Evolutionary conservation across 192 early-diverging fungal genomes (phyloP), one percentile per base, ranked within the genome.

Genomic region (Mortierella alpina): DNA sequence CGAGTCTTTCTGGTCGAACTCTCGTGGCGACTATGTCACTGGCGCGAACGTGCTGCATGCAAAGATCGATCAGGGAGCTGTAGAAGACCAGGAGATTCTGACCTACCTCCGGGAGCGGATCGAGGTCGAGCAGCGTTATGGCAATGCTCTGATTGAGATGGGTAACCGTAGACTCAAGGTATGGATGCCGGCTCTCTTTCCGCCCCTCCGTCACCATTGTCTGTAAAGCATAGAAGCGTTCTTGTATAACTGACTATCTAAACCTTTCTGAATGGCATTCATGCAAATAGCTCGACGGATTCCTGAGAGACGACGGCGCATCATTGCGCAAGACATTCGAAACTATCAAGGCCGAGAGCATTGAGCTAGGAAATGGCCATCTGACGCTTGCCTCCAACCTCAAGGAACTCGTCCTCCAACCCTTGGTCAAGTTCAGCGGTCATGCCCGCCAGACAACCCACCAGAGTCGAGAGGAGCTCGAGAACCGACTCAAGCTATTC

Each of bases 81-180:
- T 83, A 5, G 88, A 90, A 59, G 88, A 90, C 71, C 87, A 90
- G 18, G 88, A 90, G 71, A 75, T 90, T 46, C 64, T 90, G 44
- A 61, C 56, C 13, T 90, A 87, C 66, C 61, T 90, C 39, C 81
- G 75, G 49, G 88, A 88, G 39, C 78, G 87, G 13, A 81, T 88
- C 48, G 72, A 85, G 15, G 79, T 86, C 20, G 82, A 86, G 63
- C 84, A 86, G 67, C 70, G 65, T 1, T 87, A 86, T 62, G 82
- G 71, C 14, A 82, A 69, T 44, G 59, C 74, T 57, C 52, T 72
- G 61, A 72, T 76, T 45, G 69, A 75, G 62, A 75, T 73, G 72
- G 72, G 76, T 15, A 80, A 79, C 41, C 63, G 68, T n/a, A 50
- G 68, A 22, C 56, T 72, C 42, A 65, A 75, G 68, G 68, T 80